phyloP scores from a whole-genome alignment of 495 filamentous ascomycete genomes.

The Neurospora sp. region DNA sequence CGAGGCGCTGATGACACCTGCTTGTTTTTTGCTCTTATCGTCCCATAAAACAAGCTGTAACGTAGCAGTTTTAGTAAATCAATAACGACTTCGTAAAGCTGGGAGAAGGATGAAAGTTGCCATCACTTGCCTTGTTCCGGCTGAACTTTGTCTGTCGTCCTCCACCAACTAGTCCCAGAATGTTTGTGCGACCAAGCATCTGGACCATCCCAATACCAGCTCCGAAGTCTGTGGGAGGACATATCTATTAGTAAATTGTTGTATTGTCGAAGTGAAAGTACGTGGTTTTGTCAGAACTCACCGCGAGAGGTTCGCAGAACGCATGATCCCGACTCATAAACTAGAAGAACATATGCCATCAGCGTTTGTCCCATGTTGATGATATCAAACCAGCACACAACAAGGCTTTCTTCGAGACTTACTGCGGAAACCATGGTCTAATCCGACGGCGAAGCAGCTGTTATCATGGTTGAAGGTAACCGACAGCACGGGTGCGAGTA shows the following conservation, averaged over 20 bases:
- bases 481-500: slow-evolving; percentile 48
- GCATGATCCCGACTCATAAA: slow-evolving; percentile 70
- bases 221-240: slow-evolving; percentile 54
- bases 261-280: background rate
- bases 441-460: slow-evolving; percentile 79
- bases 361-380: background rate
- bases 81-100: background rate
- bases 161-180: slow-evolving; percentile 81
- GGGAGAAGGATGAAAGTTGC: background rate
- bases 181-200: slow-evolving; percentile 84
- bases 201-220: slow-evolving; percentile 73
- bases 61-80: background rate
- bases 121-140: slow-evolving; percentile 63
- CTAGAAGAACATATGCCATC: slow-evolving; percentile 29
- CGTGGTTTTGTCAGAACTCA: slow-evolving; percentile 4
- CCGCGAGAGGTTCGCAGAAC: slow-evolving; percentile 52
- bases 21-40: slow-evolving; percentile 64
- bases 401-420: slow-evolving; percentile 21
- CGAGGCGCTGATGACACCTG: slow-evolving; percentile 42
- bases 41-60: slow-evolving; percentile 81
- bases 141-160: slow-evolving; percentile 79
- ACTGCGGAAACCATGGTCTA: slow-evolving; percentile 84
- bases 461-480: slow-evolving; percentile 79
- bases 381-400: background rate
- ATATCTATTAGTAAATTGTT: background rate